These are phyloP conservation scores for Aspergillus brasiliensis DNA, from an alignment of 2,329 filamentous ascomycete genomes.

Conservation along the genomic window DNA sequence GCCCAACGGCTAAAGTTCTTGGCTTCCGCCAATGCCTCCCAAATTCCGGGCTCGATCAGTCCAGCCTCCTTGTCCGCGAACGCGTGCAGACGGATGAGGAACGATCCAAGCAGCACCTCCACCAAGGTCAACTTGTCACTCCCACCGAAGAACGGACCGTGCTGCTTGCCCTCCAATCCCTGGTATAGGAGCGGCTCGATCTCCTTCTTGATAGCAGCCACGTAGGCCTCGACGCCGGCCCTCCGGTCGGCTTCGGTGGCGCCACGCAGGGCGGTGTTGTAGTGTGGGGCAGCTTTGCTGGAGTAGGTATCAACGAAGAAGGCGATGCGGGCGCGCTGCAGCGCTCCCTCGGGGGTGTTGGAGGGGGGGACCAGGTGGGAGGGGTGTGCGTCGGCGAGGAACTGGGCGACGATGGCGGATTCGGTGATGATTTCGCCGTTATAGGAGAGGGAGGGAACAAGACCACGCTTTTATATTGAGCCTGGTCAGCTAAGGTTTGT, in stretches of 20 bases:
- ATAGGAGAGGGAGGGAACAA: slow-evolving; percentile 72
- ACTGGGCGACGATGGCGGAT: slow-evolving; percentile 72
- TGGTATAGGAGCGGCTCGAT: slow-evolving; percentile 68
- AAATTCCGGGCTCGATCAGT: slow-evolving; percentile 51
- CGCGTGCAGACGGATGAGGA: slow-evolving; percentile 63
- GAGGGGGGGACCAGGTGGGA: slow-evolving; percentile 64
- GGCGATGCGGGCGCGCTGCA: slow-evolving; percentile 66
- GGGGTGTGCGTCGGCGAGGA: slow-evolving; percentile 69
- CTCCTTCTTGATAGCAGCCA: slow-evolving; percentile 65
- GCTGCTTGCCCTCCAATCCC: slow-evolving; percentile 34
- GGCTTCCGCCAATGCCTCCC: slow-evolving; percentile 52
- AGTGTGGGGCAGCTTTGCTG: slow-evolving; percentile 58
- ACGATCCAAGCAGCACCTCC: slow-evolving; percentile 62
- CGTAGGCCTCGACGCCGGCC: slow-evolving; percentile 52
- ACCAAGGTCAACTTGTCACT: slow-evolving; percentile 68
- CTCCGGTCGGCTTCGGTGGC: slow-evolving; percentile 54
- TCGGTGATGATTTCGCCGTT: slow-evolving; percentile 72
- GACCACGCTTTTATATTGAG: slow-evolving; percentile 57
- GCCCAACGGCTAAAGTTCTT: slow-evolving; percentile 71
- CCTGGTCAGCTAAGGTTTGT: background rate
- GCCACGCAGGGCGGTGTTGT: slow-evolving; percentile 53
- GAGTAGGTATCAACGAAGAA: slow-evolving; percentile 74
- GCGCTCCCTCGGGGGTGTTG: slow-evolving; percentile 55
- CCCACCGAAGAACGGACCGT: slow-evolving; percentile 65
- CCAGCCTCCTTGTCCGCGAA: slow-evolving; percentile 57